These are phyloP conservation scores for Thraustochytrium striatum DNA, from an alignment of 352 stramenopile species.

Conservation along the genomic window DNA sequence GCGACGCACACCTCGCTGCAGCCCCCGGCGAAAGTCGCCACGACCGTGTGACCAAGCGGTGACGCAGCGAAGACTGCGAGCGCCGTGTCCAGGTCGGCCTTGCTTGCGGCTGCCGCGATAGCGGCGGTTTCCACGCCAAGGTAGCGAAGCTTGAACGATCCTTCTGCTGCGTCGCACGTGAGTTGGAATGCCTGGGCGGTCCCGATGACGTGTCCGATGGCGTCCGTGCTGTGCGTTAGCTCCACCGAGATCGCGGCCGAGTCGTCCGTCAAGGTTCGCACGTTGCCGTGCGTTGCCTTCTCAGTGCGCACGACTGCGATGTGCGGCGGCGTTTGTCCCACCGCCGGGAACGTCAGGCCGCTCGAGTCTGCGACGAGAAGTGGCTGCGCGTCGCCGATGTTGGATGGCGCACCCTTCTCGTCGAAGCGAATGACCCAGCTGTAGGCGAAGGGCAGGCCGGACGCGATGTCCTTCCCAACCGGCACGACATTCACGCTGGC, in stretches of 20 bases:
- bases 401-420: background rate
- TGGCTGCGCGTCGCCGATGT: conserved; percentile 54
- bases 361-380: conserved; percentile 29
- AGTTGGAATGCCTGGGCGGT: conserved; percentile 62
- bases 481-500: conserved; percentile 68
- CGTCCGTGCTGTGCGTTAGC: conserved; percentile 56
- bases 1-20: conserved; percentile 5
- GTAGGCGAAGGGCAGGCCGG: background rate
- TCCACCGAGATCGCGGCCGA: conserved; percentile 56
- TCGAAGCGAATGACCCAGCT: background rate
- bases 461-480: conserved; percentile 49
- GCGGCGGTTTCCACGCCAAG: conserved; percentile 53
- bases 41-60: background rate
- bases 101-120: conserved; percentile 53
- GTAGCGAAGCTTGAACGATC: conserved; percentile 58
- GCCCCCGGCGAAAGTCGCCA: background rate
- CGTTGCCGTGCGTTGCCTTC: conserved; percentile 63
- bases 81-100: conserved; percentile 52
- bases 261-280: conserved; percentile 52
- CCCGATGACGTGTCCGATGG: conserved; percentile 56
- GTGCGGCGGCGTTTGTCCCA: conserved; percentile 40
- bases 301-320: conserved; percentile 61
- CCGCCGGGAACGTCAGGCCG: background rate
- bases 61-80: background rate
- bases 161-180: conserved; percentile 55